Evolutionary conservation across 805 yeast genomes (phyloP).

Genomic region (Peterozyma xylosa): DNA sequence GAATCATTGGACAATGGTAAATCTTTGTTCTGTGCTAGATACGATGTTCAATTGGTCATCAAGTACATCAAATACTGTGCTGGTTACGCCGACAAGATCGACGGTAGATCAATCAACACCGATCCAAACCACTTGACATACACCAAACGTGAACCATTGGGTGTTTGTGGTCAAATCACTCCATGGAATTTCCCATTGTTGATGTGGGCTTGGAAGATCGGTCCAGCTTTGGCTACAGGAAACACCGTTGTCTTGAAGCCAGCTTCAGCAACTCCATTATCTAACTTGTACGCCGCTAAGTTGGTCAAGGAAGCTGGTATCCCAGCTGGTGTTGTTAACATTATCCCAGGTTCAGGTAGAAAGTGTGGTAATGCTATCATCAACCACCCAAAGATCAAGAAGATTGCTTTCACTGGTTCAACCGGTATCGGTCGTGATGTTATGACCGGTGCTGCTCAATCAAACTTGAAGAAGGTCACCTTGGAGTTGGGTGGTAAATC

Average conservation of each 20-base stretch:
- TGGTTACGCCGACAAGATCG: conserved; percentile 64
- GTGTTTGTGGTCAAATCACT: conserved; percentile 77
- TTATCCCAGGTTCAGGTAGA: conserved; percentile 70
- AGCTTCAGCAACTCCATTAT: conserved; percentile 72
- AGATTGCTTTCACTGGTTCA: conserved; percentile 78
- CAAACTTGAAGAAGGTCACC: conserved; percentile 73
- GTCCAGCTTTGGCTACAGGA: conserved; percentile 74
- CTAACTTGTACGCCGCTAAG: conserved; percentile 56
- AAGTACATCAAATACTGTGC: conserved; percentile 65
- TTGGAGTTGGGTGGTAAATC: conserved; percentile 83
- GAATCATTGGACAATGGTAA: conserved; percentile 79
- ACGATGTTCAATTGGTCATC: conserved; percentile 59
- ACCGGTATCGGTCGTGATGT: conserved; percentile 68
- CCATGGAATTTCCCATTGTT: conserved; percentile 84
- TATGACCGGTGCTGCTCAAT: conserved; percentile 60
- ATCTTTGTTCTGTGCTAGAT: conserved; percentile 55
- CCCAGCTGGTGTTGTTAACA: conserved; percentile 70
- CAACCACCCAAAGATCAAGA: conserved; percentile 61
- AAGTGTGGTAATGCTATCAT: conserved; percentile 67
- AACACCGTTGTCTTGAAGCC: conserved; percentile 68
- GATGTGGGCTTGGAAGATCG: conserved; percentile 76
- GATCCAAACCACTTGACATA: conserved; percentile 57
- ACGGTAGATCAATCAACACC: conserved; percentile 58
- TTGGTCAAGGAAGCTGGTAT: conserved; percentile 62
- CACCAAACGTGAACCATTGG: conserved; percentile 68